phyloP scores from a whole-genome alignment of 805 yeast species.

The Sugiyamaella chiloensis region DNA sequence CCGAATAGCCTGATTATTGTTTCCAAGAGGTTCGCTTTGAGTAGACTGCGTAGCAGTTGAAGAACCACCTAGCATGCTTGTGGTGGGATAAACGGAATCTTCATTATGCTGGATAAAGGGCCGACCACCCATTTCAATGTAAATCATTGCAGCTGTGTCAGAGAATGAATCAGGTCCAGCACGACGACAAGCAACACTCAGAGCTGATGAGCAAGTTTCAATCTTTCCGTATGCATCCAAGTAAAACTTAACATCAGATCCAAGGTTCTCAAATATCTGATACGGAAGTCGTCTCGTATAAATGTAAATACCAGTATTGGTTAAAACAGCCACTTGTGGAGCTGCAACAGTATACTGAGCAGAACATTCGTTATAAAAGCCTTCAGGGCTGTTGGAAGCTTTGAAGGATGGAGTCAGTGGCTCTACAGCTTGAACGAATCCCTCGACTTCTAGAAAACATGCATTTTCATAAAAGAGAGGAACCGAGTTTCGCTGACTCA shows the following conservation, averaged over 20 bases:
- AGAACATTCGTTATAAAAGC: constrained; percentile 82
- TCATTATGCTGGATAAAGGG: constrained; percentile 33
- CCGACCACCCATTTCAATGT: constrained; percentile 37
- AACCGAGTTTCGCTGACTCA: constrained; percentile 23
- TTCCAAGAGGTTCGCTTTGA: constrained; percentile 15
- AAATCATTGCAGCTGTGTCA: constrained; percentile 34
- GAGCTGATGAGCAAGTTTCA: constrained; percentile 86
- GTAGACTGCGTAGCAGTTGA: constrained; percentile 1
- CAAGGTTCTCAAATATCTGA: constrained; percentile 62
- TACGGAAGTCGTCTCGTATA: constrained; percentile 80
- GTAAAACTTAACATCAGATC: constrained; percentile 57
- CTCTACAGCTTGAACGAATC: constrained; percentile 66
- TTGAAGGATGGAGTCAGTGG: constrained; percentile 67
- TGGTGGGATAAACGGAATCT: constrained; percentile 16
- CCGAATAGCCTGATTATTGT: constrained; percentile 45
- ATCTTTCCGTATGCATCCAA: constrained; percentile 77
- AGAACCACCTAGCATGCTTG: neutral
- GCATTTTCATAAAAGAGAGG: constrained; percentile 68
- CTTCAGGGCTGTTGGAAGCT: constrained; percentile 71
- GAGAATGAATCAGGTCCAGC: neutral
- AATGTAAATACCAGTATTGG: constrained; percentile 72
- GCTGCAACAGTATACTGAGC: constrained; percentile 72
- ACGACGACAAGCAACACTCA: constrained; percentile 66
- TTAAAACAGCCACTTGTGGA: constrained; percentile 74
- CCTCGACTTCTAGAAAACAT: constrained; percentile 61